Evolutionary conservation across 108 stramenopile genomes (phyloP).

Genomic region (Cylindrotheca closterium): DNA sequence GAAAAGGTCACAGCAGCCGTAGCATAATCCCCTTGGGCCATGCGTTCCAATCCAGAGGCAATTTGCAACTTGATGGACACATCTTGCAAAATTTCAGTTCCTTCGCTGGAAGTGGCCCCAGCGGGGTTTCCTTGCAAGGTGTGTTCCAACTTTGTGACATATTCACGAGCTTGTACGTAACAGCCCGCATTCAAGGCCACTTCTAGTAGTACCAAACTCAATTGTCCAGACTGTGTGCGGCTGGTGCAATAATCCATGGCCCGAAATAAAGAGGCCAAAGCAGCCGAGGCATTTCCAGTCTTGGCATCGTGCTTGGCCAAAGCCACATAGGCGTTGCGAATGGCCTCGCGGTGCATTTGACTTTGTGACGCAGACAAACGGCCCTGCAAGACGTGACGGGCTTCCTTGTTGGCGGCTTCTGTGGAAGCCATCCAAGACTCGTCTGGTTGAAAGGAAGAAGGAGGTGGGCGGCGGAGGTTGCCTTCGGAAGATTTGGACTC

Average conservation of each 20-base stretch:
- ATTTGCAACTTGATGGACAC: constrained; percentile 26
- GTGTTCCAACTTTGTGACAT: constrained; percentile 32
- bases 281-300: constrained; percentile 49
- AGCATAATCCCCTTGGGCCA: constrained; percentile 27
- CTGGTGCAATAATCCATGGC: constrained; percentile 65
- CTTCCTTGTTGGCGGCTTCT: constrained; percentile 21
- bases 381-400: constrained; percentile 47
- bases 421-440: constrained; percentile 19
- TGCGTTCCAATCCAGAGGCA: constrained; percentile 33
- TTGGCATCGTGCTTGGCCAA: constrained; percentile 35
- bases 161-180: constrained; percentile 18
- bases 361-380: constrained; percentile 69
- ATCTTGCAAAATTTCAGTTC: constrained; percentile 11
- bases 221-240: constrained; percentile 51
- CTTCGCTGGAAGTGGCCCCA: constrained; percentile 2
- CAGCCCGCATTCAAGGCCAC: constrained; percentile 8
- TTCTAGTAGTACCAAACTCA: constrained; percentile 55
- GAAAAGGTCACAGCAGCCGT: constrained; percentile 19
- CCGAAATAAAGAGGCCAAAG: constrained; percentile 37
- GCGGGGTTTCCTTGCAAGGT: not conserved
- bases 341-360: constrained; percentile 78
- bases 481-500: not conserved
- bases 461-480: not conserved
- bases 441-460: not conserved
- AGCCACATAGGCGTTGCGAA: constrained; percentile 66